A percentile compares a stretch with the other conserved stretches of the same genome.
These are phyloP conservation scores for Cystobasidium slooffiae DNA, from an alignment of 1,284 basidiomycete species.

Conservation along the genomic window DNA sequence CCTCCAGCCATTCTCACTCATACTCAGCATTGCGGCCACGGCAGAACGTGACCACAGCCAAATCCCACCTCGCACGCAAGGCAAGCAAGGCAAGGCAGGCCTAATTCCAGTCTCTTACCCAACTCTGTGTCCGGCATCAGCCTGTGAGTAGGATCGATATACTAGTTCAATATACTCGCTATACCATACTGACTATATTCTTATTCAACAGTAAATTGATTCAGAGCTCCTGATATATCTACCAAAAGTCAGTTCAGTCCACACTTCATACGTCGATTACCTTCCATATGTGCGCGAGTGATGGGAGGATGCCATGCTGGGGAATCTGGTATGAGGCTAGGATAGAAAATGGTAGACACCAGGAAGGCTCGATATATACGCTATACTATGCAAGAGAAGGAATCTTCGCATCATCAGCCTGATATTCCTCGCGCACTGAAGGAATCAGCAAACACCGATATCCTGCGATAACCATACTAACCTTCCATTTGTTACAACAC, in stretches of 20 bases:
- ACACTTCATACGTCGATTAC: not conserved
- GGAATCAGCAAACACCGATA: no score
- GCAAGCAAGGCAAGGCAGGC: not conserved
- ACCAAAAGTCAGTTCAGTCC: conserved; percentile 30
- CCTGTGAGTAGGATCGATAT: conserved; percentile 1
- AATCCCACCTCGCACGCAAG: not conserved
- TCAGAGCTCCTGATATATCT: conserved; percentile 17
- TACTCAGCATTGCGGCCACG: not conserved
- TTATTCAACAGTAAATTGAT: conserved; percentile 31
- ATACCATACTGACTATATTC: not conserved
- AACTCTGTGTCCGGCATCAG: conserved; percentile 35
- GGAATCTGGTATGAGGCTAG: not conserved
- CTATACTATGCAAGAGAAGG: not conserved
- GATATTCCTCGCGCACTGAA: not conserved
- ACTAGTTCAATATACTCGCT: not conserved
- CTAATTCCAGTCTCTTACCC: not conserved
- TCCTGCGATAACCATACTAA: not conserved
- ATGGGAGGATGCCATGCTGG: not conserved
- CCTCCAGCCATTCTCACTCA: not conserved
- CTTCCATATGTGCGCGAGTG: not conserved
- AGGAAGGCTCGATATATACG: not conserved
- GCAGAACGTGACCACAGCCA: not conserved
- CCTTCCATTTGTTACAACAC: not conserved
- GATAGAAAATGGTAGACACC: not conserved
- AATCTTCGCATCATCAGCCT: not conserved